A percentile compares a stretch with the other conserved stretches of the same genome.
phyloP scores from a whole-genome alignment of 1,284 basidiomycete species.

The Pseudozyma thailandica region DNA sequence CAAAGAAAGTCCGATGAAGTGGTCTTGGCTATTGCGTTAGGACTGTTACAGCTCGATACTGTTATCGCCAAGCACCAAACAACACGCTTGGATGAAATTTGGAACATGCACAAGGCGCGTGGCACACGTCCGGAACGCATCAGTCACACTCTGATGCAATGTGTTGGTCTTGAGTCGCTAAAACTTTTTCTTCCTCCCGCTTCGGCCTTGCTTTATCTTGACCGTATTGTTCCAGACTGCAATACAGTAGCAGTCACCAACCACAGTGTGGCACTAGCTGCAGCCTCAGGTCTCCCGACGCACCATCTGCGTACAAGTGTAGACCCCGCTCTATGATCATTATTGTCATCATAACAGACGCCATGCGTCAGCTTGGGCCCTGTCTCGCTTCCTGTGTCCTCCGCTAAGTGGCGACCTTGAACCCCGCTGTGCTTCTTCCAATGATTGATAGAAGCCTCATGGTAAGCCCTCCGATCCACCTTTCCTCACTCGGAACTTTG shows the following conservation, averaged over 20 bases:
- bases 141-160: not conserved
- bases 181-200: too few relatives aligned
- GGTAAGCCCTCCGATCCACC: not conserved
- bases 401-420: too few relatives aligned
- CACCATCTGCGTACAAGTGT: not conserved
- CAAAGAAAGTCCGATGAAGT: too few relatives aligned
- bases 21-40: too few relatives aligned
- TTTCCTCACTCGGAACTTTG: not conserved
- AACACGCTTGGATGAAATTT: conserved; percentile 1
- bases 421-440: too few relatives aligned
- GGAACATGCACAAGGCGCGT: conserved; percentile 12
- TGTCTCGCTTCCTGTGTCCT: not conserved
- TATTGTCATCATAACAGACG: not conserved
- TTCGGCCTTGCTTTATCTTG: not conserved
- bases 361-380: too few relatives aligned
- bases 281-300: not conserved
- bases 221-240: too few relatives aligned
- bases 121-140: conserved; percentile 15
- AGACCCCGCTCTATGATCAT: not conserved
- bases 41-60: too few relatives aligned
- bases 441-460: too few relatives aligned
- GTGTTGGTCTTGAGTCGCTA: too few relatives aligned
- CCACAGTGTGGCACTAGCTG: not conserved
- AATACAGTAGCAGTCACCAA: too few relatives aligned
- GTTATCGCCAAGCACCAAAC: too few relatives aligned